Conservation (phyloP, 1,139 yeast species). For the Petasospora rhodanensis region DNA sequence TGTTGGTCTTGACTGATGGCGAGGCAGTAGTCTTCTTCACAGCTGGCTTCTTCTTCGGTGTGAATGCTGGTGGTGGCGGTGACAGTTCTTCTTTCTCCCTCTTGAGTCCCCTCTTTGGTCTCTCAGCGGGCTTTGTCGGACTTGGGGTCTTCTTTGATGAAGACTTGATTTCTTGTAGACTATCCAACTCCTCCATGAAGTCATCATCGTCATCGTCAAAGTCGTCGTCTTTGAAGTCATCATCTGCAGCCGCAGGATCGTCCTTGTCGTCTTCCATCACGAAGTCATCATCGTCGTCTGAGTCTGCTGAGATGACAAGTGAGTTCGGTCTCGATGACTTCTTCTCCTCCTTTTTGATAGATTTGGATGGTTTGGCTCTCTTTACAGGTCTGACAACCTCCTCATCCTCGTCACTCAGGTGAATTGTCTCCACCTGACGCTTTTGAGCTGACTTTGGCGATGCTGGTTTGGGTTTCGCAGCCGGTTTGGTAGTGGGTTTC, state of each 20-base stretch:
- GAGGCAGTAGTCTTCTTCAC: constrained; percentile 2
- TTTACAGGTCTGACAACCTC: constrained; percentile 3
- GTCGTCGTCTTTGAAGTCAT: constrained; percentile 8
- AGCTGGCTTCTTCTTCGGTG: constrained; percentile 8
- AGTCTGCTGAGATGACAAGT: no score
- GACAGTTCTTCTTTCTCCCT: constrained; percentile 1
- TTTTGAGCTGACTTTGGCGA: constrained; percentile 1
- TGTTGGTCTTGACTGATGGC: constrained; percentile 7
- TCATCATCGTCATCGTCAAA: constrained; percentile 18
- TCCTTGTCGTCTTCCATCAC: constrained; percentile 9
- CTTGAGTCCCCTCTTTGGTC: constrained; percentile 1
- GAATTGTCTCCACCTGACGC: background rate
- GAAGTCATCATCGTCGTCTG: constrained; percentile 1
- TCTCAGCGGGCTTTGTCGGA: no score
- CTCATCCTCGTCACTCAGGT: constrained; percentile 8
- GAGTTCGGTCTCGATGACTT: no score
- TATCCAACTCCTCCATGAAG: constrained; percentile 12
- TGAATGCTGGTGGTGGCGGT: background rate
- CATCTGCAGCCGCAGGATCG: constrained; percentile 4
- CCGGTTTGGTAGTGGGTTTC: constrained; percentile 5
- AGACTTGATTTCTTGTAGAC: constrained; percentile 5
- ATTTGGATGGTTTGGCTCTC: constrained; percentile 4
- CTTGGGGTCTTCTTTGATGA: no score
- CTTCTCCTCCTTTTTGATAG: background rate
- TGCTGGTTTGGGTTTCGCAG: no score